Base-by-base conservation (phyloP, 768 basidiomycete genomes). In the Chalciporus piperatus region DNA sequence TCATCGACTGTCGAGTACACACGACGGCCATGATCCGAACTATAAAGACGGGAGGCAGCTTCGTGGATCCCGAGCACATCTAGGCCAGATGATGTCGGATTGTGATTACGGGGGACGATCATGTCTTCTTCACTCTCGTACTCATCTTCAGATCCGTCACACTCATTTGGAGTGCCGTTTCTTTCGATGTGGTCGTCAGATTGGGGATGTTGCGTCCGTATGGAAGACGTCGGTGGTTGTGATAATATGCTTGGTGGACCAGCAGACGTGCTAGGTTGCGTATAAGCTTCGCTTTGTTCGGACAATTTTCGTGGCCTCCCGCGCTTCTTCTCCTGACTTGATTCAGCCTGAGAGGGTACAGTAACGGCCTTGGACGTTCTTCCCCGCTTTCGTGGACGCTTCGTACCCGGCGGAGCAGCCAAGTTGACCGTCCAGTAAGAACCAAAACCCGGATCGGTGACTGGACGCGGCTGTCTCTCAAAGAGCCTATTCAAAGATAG, bases 401-500 rank as follows among this genome's bases (percentile, higher is more conserved):
- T 92, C 1, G 89, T 91, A 19, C 89, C 89, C 2, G 89, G 89
- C 12, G 89, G 88, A n/a, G 89, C 89, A 43, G 80, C 67, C 19
- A 91, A 75, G 67, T 91, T 91, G n/a, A 92, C 89, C 32, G 89
- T 90, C 89, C 89, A 92, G 63, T 92, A 91, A 11, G 89, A 91
- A 19, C 89, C 89, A 65, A 90, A 89, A 14, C 89, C 89, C 12
- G 89, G 89, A 65, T 91, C 89, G 27, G 88, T 88, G 10, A 87
- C 85, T 8, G 89, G 89, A 45, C 89, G 79, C 17, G 86, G 84
- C 59, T 89, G 87, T 45, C 88, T 79, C 66, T 92, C 89, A 61
- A 92, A 92, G 5, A 92, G 70, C 32, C 87, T 81, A 68, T 91
- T 91, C 45, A 91, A 71, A 11, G 89, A 91, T 33, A 92, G 75